phyloP scores from a whole-genome alignment of 768 basidiomycete species.

The Tephrocybe sp. region DNA sequence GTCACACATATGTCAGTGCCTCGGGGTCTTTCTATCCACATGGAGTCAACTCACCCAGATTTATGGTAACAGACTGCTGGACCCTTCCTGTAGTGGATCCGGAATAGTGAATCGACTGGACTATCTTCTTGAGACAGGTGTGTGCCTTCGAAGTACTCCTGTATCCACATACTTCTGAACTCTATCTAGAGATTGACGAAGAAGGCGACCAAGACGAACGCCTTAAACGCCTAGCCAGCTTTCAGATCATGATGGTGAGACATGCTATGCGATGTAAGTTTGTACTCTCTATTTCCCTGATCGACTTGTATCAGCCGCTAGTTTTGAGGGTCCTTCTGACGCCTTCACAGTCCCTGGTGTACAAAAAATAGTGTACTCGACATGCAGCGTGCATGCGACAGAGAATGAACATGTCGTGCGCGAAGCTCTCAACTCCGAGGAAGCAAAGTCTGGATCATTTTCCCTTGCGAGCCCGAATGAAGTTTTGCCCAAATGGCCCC shows the following conservation, averaged over 20 bases:
- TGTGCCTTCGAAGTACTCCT: constrained; percentile 15
- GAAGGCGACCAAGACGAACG: constrained; percentile 62
- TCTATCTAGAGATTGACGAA: constrained; percentile 49
- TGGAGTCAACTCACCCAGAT: constrained; percentile 1
- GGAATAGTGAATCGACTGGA: constrained; percentile 91
- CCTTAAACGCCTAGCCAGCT: constrained; percentile 77
- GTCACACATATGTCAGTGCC: constrained; percentile 84
- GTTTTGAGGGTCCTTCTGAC: constrained; percentile 5
- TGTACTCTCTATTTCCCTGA: constrained; percentile 5
- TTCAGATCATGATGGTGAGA: constrained; percentile 87
- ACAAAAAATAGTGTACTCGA: constrained; percentile 89
- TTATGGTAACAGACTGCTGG: constrained; percentile 61
- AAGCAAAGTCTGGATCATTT: constrained; percentile 62
- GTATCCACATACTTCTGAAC: constrained; percentile 1
- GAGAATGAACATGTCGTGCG: constrained; percentile 94
- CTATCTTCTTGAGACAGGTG: constrained; percentile 75
- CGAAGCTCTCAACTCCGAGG: constrained; percentile 65
- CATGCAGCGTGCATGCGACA: constrained; percentile 88
- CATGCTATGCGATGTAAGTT: constrained; percentile 92
- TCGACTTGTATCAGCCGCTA: not conserved
- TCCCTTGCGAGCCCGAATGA: constrained; percentile 59
- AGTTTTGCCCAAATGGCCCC: constrained; percentile 79
- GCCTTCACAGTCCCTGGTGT: constrained; percentile 65
- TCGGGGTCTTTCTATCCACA: not conserved
- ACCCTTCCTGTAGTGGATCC: constrained; percentile 95